Base-by-base conservation (phyloP, 1,284 basidiomycete species). In the Melampsora larici-populina region DNA sequence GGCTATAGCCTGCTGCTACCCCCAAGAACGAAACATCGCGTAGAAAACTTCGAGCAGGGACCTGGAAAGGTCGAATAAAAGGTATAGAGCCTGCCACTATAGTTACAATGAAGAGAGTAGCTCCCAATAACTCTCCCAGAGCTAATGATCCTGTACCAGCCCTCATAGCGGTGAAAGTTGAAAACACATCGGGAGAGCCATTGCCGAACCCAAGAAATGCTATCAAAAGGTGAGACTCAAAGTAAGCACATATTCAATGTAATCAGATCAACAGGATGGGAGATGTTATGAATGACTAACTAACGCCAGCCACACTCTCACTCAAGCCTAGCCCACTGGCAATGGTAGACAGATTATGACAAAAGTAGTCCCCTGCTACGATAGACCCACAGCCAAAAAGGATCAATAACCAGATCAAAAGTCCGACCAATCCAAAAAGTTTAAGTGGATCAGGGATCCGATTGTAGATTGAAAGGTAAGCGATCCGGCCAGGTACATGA, bases 1-100 rank as follows among this genome's bases (percentile, higher is more conserved):
- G 87, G 2, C 95, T 87, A 17, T 92, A 81, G 9, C 86, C 80
- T 51, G 98, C 90, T 0, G 95, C 92, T 3, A 89, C 81, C 15
- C 91, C 90, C 85, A 97, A 97, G 87, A 98, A 98, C n/a, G 92
- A 90, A 40, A 95, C 91, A 83, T 99, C 97, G 46, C 97, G 90
- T 18, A 97, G 85, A 85, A 99, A 98, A 0, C 92, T 90, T 49
- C 87, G 86, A 0, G 87, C 88, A 46, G 90, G 87, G 21, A 98
- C 93, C 79, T 89, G 88, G 85, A 99, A 99, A 0, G 94, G 94
- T 79, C 90, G 90, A 83, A 98, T 92, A 83, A 99, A 90, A 82
- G 94, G 95, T 89, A 99, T 96, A 21, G 91, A 92, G 7, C 96
- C 96, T 5, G 65, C 94, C 55, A 99, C 94, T 82, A 95, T 93